Base-by-base conservation (phyloP, 805 yeast species). In the Kluyveromyces starmeri region DNA sequence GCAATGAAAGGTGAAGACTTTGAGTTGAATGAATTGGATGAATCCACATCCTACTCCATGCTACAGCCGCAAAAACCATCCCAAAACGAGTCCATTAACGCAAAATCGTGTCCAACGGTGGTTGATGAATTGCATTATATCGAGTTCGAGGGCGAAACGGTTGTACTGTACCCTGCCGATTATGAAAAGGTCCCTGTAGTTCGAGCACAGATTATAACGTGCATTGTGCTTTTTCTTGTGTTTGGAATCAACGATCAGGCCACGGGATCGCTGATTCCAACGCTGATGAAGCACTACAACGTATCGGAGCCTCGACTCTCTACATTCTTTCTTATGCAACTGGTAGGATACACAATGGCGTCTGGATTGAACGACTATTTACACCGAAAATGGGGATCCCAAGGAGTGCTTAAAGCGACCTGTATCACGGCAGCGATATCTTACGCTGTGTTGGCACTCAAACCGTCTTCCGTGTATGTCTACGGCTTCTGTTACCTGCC, bases 161-260 rank as follows among this genome's bases (percentile, higher is more conserved):
- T 55, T 3, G 50, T 42, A 25, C 23, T 49, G 7, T 57, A 48
- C 28, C 57, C 59, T 0, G 33, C 51, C 25, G 46, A 55, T 38
- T 51, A 53, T 27, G 44, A 43, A 18, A 44, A 36, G 24, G 47
- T 47, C 5, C 41, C 47, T 1, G n/a, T 55, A 4, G 58, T 57
- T 2, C 47, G 42, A 32, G 38, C 40, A 27, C 62, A 57, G 32
- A 42, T 55, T n/a, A 32, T 45, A 4, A 42, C 55, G n/a, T 45
- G 56, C 34, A 34, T 55, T 8, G 13, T 47, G 3, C 42, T 55
- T 42, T 58, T 58, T 30, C 23, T 45, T 4, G 53, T 54, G 1
- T 52, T 57, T 36, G 63, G 63, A 1, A 32, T 58, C 28, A 58
- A 53, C 32, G 61, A 58, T 34, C 61, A 58, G 32, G 40, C 51